phyloP scores from a whole-genome alignment of 2,329 filamentous ascomycete species.

The Neodidymelliopsis sp. region DNA sequence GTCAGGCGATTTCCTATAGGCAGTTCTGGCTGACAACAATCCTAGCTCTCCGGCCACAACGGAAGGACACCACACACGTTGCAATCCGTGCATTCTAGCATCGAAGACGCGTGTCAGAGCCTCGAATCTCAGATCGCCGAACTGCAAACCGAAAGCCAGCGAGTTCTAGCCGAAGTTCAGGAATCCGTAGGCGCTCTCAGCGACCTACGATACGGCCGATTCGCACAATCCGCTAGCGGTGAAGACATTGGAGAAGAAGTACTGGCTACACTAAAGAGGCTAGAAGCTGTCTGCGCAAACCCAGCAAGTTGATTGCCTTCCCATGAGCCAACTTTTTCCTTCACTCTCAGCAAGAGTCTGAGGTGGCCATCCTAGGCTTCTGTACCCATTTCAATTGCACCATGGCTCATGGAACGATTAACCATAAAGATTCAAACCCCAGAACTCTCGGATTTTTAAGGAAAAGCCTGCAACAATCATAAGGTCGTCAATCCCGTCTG shows the following conservation, averaged over 20 bases:
- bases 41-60: conserved; percentile 63
- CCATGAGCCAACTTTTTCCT: neutral
- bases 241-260: conserved; percentile 72
- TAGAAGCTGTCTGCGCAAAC: conserved; percentile 67
- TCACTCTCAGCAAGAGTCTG: neutral
- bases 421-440: no score
- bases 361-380: neutral
- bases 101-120: conserved; percentile 70
- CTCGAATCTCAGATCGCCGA: conserved; percentile 73
- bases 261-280: conserved; percentile 68
- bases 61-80: conserved; percentile 66
- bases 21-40: conserved; percentile 15
- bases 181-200: conserved; percentile 76
- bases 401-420: no score
- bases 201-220: conserved; percentile 81
- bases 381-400: no score
- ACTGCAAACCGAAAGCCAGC: conserved; percentile 70
- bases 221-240: conserved; percentile 59
- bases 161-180: conserved; percentile 67
- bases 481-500: no score
- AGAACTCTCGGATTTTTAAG: no score
- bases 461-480: no score
- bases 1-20: no score
- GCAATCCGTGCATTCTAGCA: conserved; percentile 69
- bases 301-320: conserved; percentile 36